Percentiles rank a stretch among this genome's conserved stretches.
phyloP scores from a whole-genome alignment of 2,329 filamentous ascomycete genomes.

The Aspergillus eucalypticola region DNA sequence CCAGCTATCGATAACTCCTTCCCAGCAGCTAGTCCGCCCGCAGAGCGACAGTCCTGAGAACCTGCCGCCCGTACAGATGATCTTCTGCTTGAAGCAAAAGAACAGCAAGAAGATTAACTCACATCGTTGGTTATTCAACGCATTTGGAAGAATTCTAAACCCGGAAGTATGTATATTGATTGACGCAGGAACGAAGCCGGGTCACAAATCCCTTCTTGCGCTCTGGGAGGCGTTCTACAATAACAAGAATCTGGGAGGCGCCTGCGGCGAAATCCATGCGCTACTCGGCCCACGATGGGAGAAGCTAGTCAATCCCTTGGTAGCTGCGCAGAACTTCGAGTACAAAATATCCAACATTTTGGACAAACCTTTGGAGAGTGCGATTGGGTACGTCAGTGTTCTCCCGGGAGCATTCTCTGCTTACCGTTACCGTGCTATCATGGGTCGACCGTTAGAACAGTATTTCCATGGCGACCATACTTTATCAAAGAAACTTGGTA shows the following conservation, averaged over 20 bases:
- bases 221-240: constrained; percentile 99
- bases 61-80: constrained; percentile 95
- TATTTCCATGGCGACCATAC: constrained; percentile 99
- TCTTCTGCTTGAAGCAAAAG: constrained; percentile 98
- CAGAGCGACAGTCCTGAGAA: constrained; percentile 80
- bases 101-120: constrained; percentile 99
- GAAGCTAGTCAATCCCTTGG: constrained; percentile 90
- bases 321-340: constrained; percentile 97
- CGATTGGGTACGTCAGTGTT: constrained; percentile 96
- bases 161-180: constrained; percentile 95
- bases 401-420: constrained; percentile 98
- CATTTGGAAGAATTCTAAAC: constrained; percentile 93
- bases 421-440: constrained; percentile 96
- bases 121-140: constrained; percentile 97
- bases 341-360: constrained; percentile 99
- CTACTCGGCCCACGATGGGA: constrained; percentile 90
- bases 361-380: constrained; percentile 94
- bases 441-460: constrained; percentile 94
- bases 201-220: constrained; percentile 82
- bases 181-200: constrained; percentile 96
- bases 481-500: constrained; percentile 87
- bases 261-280: constrained; percentile 98
- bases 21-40: constrained; percentile 92
- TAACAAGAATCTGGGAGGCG: constrained; percentile 96
- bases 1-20: constrained; percentile 94